Evolutionary conservation across 441 rosid genomes (phyloP).

Genomic region (Erysimum cheiri): DNA sequence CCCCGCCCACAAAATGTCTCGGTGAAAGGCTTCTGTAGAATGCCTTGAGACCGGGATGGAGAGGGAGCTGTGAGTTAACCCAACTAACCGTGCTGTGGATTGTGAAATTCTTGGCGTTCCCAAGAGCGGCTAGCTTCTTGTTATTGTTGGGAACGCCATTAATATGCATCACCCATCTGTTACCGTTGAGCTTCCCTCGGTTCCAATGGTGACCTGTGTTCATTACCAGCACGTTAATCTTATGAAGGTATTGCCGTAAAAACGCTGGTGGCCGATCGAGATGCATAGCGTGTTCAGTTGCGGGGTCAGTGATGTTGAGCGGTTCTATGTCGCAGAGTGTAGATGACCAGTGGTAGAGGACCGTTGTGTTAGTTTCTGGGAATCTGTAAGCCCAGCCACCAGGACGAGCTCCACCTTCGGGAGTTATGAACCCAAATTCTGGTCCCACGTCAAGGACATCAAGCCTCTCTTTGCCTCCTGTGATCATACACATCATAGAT

Average conservation of each 20-base stretch:
- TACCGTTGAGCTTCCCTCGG: conserved; percentile 75
- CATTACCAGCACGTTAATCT: conserved; percentile 72
- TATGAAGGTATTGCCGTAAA: conserved; percentile 60
- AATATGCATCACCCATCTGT: conserved; percentile 85
- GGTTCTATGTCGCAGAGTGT: conserved; percentile 81
- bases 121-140: conserved; percentile 69
- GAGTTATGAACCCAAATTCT: conserved; percentile 70
- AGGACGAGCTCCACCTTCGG: conserved; percentile 70
- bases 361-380: conserved; percentile 76
- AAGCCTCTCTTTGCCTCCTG: conserved; percentile 62
- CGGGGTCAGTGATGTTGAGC: conserved; percentile 53
- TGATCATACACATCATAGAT: conserved; percentile 93
- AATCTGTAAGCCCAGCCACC: conserved; percentile 90
- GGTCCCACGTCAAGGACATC: conserved; percentile 75
- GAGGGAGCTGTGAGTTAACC: conserved; percentile 75
- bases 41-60: conserved; percentile 65
- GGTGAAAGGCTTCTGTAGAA: conserved; percentile 92
- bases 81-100: conserved; percentile 79
- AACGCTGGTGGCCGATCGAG: conserved; percentile 93
- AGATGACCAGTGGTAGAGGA: conserved; percentile 91
- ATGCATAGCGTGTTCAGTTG: conserved; percentile 85
- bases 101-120: conserved; percentile 81
- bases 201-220: conserved; percentile 98
- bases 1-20: conserved; percentile 87
- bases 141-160: conserved; percentile 68